Conservation (phyloP, 108 stramenopile genomes). For the Conticribra guillardii region DNA sequence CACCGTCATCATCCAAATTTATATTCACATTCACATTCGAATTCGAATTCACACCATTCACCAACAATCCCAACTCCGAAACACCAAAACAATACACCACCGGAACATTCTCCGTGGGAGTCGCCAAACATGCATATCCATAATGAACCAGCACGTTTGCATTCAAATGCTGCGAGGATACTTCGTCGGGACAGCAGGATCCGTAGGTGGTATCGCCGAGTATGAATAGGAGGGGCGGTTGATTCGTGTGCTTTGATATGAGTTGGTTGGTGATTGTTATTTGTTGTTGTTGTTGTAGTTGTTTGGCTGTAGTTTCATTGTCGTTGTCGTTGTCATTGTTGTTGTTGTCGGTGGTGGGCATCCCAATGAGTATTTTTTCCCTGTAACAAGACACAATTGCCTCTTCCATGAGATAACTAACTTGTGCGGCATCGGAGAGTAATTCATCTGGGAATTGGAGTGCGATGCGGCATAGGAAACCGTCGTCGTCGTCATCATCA, state of each 20-base stretch:
- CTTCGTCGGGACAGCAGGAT: conserved; percentile 94
- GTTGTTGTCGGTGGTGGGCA: background rate
- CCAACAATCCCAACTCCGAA: conserved; percentile 1
- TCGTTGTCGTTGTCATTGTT: background rate
- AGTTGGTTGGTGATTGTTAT: too few species aligned
- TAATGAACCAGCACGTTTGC: conserved; percentile 92
- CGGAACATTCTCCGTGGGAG: conserved; percentile 56
- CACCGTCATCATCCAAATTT: too few species aligned
- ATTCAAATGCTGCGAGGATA: conserved; percentile 90
- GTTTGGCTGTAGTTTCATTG: conserved; percentile 7
- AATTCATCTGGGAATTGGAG: conserved; percentile 92
- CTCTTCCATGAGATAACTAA: conserved; percentile 74
- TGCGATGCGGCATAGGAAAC: conserved; percentile 68
- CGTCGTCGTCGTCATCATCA: conserved; percentile 30
- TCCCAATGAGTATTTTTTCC: conserved; percentile 11
- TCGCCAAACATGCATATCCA: conserved; percentile 87
- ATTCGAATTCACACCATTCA: conserved; percentile 1
- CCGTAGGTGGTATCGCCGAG: conserved; percentile 95
- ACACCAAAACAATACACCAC: conserved; percentile 84
- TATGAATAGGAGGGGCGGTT: conserved; percentile 80
- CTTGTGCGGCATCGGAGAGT: conserved; percentile 73
- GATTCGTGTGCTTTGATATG: conserved; percentile 14
- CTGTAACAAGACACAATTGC: conserved; percentile 40
- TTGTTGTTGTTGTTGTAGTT: background rate
- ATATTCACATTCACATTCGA: too few species aligned